Evolutionary conservation across 2,329 filamentous ascomycete genomes (phyloP), one percentile per base, ranked within the genome.

Genomic region (Sporothrix globosa): DNA sequence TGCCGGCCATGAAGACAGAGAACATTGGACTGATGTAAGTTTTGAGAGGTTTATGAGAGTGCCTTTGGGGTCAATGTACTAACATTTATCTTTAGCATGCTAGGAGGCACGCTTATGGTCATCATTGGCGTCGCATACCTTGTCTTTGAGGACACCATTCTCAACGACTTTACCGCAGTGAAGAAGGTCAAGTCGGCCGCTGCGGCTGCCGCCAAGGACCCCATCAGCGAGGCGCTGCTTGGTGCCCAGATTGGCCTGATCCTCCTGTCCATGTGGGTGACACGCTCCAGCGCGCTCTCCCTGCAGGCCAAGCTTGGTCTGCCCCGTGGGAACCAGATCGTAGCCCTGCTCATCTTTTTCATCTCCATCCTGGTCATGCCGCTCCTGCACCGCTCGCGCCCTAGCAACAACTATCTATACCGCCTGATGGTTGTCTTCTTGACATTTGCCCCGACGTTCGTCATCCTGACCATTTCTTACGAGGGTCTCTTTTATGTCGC

Each of bases 401-500:
- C 93, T 1, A 96, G 92, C 78, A 91, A 85, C 74, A 90, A 97
- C 81, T 97, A 98, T 79, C 87, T 98, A 74, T 94, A 98, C 79
- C 90, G 94, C 30, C 84, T 99, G 4, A 86, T 94, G 74, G 88
- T 97, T 75, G 89, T 97, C 69, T 99, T 98, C 82, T 84, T 99
- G 65, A 92, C 94, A 5, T 98, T 96, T 78, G 91, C 95, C 0
- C 96, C 96, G 0, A 91, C 91, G 1, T 99, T 98, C 80, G 91
- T 99, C 77, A 95, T 99, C 76, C 87, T 99, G 67, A 97, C 94
- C 9, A 97, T 98, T 75, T 97, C 95, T 0, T 99, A 97, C 81
- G 96, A 99, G 80, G 95, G 95, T 0, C 85, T 99, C 2, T 99
- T 99, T 80, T 99, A 98, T 80, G 88, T 97, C 72, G 89, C 91